Evolutionary conservation across 371 early-diverging fungal species (phyloP), one percentile per base, ranked within the genome.

Genomic region (Apophysomyces elegans): DNA sequence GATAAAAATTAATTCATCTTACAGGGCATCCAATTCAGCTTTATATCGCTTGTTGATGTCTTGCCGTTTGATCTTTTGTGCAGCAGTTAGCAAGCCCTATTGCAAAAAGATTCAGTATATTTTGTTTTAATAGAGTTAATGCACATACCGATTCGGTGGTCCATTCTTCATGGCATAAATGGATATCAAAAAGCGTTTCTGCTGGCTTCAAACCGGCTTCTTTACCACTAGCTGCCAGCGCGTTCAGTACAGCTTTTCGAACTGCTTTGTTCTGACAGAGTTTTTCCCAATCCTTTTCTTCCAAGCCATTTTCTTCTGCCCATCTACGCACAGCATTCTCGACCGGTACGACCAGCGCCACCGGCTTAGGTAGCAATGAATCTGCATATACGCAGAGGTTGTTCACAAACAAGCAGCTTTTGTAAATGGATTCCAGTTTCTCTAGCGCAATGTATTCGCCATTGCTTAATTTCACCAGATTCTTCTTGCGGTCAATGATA

Each of bases 391-490:
- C 87, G 77, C 94, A 94, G 45, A 96, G 86, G 75, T 94, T 94
- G 75, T 84, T 86, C 45, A 94, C 90, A 72, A 81, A 91, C 12
- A 86, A 64, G 57, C 89, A 88, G 62, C 87, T 87, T 79, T 91
- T 91, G 87, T 96, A 97, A 4, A 93, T 84, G 5, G 95, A 89
- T 80, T 99, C 99, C 43, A 99, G 81, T 72, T 97, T 97, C 76
- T 99, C 99, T 38, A 99, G 86, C 0, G 97, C 97, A 77, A 92
- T 94, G 81, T 99, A 99, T 81, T 99, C 99, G 68, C 99, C 99
- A 70, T 93, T 89, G 46, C 83, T 82, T 35, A 88, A 66, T 45
- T 82, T 98, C 72, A 98, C 89, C 26, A 93, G 71, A 63, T 89
- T 93, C 85, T 93, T 95, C 58, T 85, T 87, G 68, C 95, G 84